Percentiles rank a stretch among this genome's conserved stretches.
phyloP scores from a whole-genome alignment of 2,329 filamentous ascomycete genomes.

The Pestalotiopsis sp. region DNA sequence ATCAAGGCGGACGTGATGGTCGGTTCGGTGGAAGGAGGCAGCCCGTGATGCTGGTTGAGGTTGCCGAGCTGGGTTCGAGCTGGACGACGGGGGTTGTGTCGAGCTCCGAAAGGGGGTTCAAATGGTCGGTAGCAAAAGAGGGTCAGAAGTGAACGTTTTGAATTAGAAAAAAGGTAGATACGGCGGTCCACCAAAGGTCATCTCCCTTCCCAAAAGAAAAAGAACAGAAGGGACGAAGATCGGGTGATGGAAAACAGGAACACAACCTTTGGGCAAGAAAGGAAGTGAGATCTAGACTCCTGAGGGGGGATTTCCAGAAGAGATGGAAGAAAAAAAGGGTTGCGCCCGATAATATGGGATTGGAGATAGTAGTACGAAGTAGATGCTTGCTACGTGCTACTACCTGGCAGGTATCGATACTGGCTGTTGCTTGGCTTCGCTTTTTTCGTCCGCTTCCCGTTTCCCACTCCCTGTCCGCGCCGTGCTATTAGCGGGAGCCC shows the following conservation, averaged over 20 bases:
- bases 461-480: neutral
- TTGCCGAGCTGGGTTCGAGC: neutral
- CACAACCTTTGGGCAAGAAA: slow-evolving; percentile 1
- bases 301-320: neutral
- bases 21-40: neutral
- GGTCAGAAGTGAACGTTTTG: slow-evolving; percentile 13
- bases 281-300: neutral
- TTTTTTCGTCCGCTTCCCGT: slow-evolving; percentile 2
- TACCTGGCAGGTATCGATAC: too few relatives aligned
- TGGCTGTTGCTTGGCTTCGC: neutral
- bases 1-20: neutral
- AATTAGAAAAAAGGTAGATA: slow-evolving; percentile 7
- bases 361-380: neutral
- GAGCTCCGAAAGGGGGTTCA: neutral
- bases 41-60: neutral
- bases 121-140: neutral
- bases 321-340: slow-evolving; percentile 2
- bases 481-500: slow-evolving; percentile 7
- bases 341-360: slow-evolving; percentile 9
- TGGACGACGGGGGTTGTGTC: neutral
- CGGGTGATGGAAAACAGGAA: neutral
- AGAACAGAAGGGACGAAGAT: neutral
- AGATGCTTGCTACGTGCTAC: neutral
- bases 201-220: slow-evolving; percentile 1
- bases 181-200: neutral